Conservation (phyloP, 2,329 filamentous ascomycete genomes). For the Microdochium nivale region DNA sequence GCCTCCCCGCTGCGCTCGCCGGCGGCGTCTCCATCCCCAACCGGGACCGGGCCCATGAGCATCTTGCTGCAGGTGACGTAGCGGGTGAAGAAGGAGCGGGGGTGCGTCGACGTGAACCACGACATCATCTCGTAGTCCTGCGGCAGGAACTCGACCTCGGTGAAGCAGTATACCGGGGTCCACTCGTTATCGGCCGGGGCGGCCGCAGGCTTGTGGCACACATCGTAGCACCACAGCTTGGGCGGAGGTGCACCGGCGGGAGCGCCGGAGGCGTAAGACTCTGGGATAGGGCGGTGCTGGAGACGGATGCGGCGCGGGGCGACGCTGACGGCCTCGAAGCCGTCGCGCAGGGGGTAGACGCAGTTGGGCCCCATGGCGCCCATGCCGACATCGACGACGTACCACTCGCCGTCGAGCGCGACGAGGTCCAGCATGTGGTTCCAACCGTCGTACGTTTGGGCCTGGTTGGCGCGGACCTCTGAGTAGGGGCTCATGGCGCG, state of each 20-base stretch:
- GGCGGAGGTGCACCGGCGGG: not conserved
- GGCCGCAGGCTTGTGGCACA: not conserved
- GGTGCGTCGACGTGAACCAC: not conserved
- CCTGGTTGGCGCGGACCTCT: not conserved
- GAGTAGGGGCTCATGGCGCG: not conserved
- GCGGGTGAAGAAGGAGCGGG: not conserved
- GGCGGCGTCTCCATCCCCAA: too few species aligned
- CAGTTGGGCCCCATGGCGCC: not conserved
- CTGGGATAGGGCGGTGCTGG: not conserved
- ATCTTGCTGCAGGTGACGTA: not conserved
- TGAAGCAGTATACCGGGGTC: not conserved
- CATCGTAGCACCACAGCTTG: not conserved
- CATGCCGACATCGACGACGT: not conserved
- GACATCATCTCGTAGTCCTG: slow-evolving; percentile 1
- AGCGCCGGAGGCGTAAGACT: not conserved
- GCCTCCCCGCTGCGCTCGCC: not conserved
- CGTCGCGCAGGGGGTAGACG: not conserved
- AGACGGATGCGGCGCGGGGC: not conserved
- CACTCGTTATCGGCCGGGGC: not conserved
- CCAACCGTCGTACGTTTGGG: not conserved
- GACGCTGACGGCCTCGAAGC: not conserved
- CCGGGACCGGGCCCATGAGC: not conserved
- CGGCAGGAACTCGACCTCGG: slow-evolving; percentile 1
- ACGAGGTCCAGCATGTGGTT: not conserved
- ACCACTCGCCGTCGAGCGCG: not conserved